These are phyloP conservation scores for Neurospora sp. DNA, from an alignment of 2,329 filamentous ascomycete genomes.

Conservation along the genomic window DNA sequence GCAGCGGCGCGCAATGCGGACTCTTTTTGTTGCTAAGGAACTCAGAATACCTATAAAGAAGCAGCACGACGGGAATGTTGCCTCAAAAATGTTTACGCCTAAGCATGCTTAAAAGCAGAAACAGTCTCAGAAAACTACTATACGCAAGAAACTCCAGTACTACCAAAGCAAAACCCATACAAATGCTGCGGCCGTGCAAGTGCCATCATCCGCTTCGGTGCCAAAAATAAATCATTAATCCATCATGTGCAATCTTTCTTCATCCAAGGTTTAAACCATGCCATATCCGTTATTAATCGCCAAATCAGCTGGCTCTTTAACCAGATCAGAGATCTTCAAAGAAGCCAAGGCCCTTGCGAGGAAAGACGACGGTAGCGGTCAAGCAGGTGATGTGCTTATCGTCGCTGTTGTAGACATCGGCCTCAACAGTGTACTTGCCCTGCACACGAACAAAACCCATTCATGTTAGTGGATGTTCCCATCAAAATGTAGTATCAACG, in stretches of 20 bases:
- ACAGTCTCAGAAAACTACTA: background rate
- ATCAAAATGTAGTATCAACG: background rate
- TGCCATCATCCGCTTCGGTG: background rate
- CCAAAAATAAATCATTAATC: background rate
- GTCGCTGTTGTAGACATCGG: conserved; percentile 71
- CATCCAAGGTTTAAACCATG: background rate
- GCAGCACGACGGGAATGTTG: conserved; percentile 1
- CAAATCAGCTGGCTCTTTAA: background rate
- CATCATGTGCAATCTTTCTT: background rate
- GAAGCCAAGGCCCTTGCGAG: conserved; percentile 26
- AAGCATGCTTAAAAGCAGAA: conserved; percentile 1
- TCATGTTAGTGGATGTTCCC: conserved; percentile 12
- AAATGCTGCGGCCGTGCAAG: background rate
- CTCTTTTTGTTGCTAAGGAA: background rate
- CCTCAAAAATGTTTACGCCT: background rate
- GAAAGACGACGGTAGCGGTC: conserved; percentile 61
- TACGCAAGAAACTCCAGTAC: background rate
- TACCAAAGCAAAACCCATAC: background rate
- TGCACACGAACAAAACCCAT: conserved; percentile 24
- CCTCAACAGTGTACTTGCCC: conserved; percentile 84
- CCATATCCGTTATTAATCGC: background rate
- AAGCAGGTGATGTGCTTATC: conserved; percentile 76
- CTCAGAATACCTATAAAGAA: conserved; percentile 1
- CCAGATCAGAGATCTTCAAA: conserved; percentile 28
- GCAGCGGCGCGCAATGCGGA: background rate